Evolutionary conservation across 331 rosid species (phyloP).

Genomic region (Pyracantha coccinea): DNA sequence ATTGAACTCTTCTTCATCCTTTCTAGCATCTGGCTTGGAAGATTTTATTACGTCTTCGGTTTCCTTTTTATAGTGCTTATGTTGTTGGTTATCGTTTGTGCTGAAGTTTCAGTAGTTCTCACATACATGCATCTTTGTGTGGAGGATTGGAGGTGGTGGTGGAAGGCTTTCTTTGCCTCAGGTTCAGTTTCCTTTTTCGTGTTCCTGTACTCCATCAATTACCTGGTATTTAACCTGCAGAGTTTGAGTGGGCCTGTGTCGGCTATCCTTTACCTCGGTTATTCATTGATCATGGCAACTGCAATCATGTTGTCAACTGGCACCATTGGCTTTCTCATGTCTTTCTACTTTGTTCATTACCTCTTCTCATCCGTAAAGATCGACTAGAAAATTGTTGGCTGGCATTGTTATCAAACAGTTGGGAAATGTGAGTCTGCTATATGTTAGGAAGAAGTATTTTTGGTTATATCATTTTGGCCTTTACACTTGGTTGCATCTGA

Average conservation of each 20-base stretch:
- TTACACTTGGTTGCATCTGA: conserved; percentile 14
- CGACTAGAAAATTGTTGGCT: conserved; percentile 31
- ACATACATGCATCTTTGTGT: conserved; percentile 96
- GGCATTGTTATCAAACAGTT: conserved; percentile 15
- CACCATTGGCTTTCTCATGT: conserved; percentile 75
- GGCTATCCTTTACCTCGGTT: conserved; percentile 78
- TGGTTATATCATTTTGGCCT: not conserved
- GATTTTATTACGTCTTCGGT: conserved; percentile 91
- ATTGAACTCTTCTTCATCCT: conserved; percentile 94
- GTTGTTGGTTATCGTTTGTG: conserved; percentile 70
- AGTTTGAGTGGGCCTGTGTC: conserved; percentile 96
- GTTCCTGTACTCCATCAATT: conserved; percentile 85
- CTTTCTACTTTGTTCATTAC: conserved; percentile 92
- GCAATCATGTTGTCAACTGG: conserved; percentile 91
- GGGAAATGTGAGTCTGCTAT: conserved; percentile 15
- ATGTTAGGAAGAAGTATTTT: conserved; percentile 15
- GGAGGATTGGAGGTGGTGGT: conserved; percentile 99
- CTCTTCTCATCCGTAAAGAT: conserved; percentile 85
- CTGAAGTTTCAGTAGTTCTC: conserved; percentile 93
- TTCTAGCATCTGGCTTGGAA: conserved; percentile 95
- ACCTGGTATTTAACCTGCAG: conserved; percentile 88
- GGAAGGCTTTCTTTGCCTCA: conserved; percentile 96
- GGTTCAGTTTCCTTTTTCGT: conserved; percentile 89
- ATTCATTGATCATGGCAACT: conserved; percentile 81
- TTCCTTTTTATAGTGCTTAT: conserved; percentile 77